Conservation (phyloP, 1,284 basidiomycete species). For the Agroathelia rolfsii region DNA sequence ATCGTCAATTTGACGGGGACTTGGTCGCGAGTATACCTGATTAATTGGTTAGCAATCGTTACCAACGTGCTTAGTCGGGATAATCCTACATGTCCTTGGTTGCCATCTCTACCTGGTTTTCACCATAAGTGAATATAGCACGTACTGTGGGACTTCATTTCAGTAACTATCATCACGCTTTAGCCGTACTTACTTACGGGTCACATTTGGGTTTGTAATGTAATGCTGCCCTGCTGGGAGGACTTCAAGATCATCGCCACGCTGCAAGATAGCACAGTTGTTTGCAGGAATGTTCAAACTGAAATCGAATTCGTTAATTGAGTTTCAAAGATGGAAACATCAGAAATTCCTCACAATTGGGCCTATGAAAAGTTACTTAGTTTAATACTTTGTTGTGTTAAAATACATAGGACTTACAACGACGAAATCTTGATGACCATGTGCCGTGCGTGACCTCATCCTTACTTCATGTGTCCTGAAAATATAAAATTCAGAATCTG, state of each 20-base stretch:
- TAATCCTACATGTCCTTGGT: conserved; percentile 69
- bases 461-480: conserved; percentile 56
- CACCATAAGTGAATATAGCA: conserved; percentile 67
- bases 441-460: conserved; percentile 47
- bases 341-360: conserved; percentile 1
- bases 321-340: conserved; percentile 4
- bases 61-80: no score
- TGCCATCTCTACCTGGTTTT: conserved; percentile 75
- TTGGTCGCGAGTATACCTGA: conserved; percentile 71
- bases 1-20: conserved; percentile 75
- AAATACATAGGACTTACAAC: conserved; percentile 42
- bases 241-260: conserved; percentile 68
- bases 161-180: no score
- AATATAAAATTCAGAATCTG: conserved; percentile 5
- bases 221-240: conserved; percentile 72
- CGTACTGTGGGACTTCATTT: no score
- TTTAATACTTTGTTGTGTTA: neutral
- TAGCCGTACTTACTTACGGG: no score
- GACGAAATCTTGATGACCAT: conserved; percentile 56
- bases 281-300: conserved; percentile 75
- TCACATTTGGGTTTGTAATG: conserved; percentile 73
- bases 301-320: conserved; percentile 6
- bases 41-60: conserved; percentile 1
- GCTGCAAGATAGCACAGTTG: conserved; percentile 74
- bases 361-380: neutral